These are phyloP conservation scores for Neofusicoccum umdonicola DNA, from an alignment of 2,329 filamentous ascomycete species.

Conservation along the genomic window DNA sequence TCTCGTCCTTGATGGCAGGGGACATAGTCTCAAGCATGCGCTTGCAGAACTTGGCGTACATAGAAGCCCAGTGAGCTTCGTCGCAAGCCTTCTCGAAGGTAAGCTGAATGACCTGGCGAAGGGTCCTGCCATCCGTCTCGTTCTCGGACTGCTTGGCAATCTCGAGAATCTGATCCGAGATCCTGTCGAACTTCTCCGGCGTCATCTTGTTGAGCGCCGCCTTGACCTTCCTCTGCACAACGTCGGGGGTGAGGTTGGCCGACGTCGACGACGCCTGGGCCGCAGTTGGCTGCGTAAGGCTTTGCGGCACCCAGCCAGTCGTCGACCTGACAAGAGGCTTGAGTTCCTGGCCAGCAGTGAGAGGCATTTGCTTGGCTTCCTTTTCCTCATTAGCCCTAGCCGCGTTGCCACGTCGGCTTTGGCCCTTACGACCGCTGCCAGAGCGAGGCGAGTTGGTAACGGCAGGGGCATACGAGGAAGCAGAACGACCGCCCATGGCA, in stretches of 20 bases:
- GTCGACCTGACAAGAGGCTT: slow-evolving; percentile 71
- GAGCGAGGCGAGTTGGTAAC: slow-evolving; percentile 69
- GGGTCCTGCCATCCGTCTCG: slow-evolving; percentile 87
- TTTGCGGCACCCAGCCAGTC: slow-evolving; percentile 88
- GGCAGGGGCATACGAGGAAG: slow-evolving; percentile 58
- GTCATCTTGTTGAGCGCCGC: slow-evolving; percentile 99
- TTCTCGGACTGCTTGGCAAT: slow-evolving; percentile 96
- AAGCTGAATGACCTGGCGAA: slow-evolving; percentile 96
- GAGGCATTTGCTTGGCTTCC: slow-evolving; percentile 82
- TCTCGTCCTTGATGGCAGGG: slow-evolving; percentile 90
- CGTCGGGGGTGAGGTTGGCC: slow-evolving; percentile 72
- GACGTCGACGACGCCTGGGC: slow-evolving; percentile 39
- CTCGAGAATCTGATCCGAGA: slow-evolving; percentile 85
- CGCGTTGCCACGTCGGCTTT: slow-evolving; percentile 50
- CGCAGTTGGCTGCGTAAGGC: slow-evolving; percentile 53
- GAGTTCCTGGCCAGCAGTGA: slow-evolving; percentile 78
- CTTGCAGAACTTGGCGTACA: slow-evolving; percentile 99
- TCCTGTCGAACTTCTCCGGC: slow-evolving; percentile 96
- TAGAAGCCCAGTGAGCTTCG: slow-evolving; percentile 96
- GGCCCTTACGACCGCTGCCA: slow-evolving; percentile 61
- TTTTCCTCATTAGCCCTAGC: slow-evolving; percentile 62
- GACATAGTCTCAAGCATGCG: slow-evolving; percentile 96
- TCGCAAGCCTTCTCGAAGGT: slow-evolving; percentile 99
- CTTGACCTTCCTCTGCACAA: slow-evolving; percentile 99
- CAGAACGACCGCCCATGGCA: slow-evolving; percentile 60